These are phyloP conservation scores for Vitis hybrid DNA, from an alignment of 177 flowering plant species.

Conservation along the genomic window DNA sequence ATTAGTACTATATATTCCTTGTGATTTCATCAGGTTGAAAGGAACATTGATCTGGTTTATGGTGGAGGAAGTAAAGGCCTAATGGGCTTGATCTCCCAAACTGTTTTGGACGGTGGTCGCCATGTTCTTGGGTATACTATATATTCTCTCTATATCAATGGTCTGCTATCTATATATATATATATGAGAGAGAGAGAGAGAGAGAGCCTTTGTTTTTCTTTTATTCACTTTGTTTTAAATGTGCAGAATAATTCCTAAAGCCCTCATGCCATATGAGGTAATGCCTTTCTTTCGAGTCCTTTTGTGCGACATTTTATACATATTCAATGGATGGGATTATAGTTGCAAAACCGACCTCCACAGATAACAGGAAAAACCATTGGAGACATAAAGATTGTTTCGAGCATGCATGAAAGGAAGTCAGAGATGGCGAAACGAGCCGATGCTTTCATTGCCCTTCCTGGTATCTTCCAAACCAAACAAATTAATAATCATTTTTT, in stretches of 20 bases:
- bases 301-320: too few relatives aligned
- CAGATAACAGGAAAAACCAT: conserved; percentile 62
- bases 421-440: conserved; percentile 73
- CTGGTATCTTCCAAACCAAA: conserved; percentile 35
- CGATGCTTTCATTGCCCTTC: conserved; percentile 84
- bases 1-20: not conserved
- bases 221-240: not conserved
- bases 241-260: conserved; percentile 61
- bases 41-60: conserved; percentile 65
- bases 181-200: too few relatives aligned
- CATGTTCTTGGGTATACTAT: conserved; percentile 69
- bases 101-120: conserved; percentile 70
- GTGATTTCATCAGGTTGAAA: conserved; percentile 46
- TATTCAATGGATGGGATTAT: too few relatives aligned
- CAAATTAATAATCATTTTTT: too few relatives aligned
- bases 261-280: conserved; percentile 64
- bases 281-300: not conserved
- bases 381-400: conserved; percentile 62
- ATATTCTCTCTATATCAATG: not conserved
- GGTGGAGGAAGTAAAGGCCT: conserved; percentile 82
- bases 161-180: too few relatives aligned
- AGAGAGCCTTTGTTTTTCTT: not conserved
- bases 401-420: conserved; percentile 82
- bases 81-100: conserved; percentile 64
- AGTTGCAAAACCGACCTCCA: not conserved